Conservation (phyloP, 2,329 filamentous ascomycete species). For the Alternaria angustiovoidea region DNA sequence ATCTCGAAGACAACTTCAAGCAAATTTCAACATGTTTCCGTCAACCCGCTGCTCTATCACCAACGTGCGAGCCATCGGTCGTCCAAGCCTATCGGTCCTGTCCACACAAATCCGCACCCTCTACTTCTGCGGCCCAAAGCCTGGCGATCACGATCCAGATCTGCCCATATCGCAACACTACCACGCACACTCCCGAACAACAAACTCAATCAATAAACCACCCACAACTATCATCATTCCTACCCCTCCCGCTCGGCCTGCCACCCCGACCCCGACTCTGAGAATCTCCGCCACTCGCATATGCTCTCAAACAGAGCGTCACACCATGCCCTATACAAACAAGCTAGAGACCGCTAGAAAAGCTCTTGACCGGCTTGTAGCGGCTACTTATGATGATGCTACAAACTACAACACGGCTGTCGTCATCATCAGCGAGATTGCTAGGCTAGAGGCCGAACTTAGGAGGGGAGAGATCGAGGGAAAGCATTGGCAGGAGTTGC, state of each 20-base stretch:
- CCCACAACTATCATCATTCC: neutral
- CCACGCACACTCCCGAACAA: neutral
- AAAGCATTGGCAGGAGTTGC: neutral
- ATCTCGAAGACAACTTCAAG: neutral
- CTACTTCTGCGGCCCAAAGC: constrained; percentile 10
- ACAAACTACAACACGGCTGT: neutral
- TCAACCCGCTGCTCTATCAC: neutral
- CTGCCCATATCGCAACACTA: constrained; percentile 1
- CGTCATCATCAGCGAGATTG: neutral
- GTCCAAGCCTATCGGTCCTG: neutral
- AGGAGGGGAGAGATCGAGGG: neutral
- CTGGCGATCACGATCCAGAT: neutral
- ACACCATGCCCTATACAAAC: neutral
- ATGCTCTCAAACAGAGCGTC: neutral
- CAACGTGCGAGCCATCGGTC: neutral
- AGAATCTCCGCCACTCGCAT: neutral
- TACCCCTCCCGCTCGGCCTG: neutral
- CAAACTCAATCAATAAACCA: neutral
- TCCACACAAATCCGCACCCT: constrained; percentile 2
- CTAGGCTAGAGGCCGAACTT: neutral
- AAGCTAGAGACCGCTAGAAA: neutral
- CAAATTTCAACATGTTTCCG: neutral
- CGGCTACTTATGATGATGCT: neutral
- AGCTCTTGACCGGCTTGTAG: neutral
- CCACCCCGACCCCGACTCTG: neutral